A percentile compares a stretch with the other conserved stretches of the same genome.
Conservation (phyloP, 148 eudicot genomes). For the Tetragonia tetragonoides region DNA sequence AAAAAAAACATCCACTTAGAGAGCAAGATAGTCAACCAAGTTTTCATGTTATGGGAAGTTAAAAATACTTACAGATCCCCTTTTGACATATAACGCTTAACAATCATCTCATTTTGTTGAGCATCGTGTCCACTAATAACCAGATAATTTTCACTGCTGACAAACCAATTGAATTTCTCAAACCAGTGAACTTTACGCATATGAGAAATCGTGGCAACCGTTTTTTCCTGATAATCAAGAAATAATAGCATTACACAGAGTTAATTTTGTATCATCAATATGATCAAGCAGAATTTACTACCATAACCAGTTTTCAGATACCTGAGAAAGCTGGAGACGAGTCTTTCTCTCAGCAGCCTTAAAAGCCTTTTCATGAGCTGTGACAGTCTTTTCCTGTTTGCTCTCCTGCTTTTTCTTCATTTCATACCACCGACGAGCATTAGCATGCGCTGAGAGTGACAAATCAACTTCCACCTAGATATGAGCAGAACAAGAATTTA, state of each 20-base stretch:
- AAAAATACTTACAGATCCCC: slow-evolving; percentile 81
- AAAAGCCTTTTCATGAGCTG: slow-evolving; percentile 98
- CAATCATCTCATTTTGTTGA: slow-evolving; percentile 99
- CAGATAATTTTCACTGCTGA: slow-evolving; percentile 96
- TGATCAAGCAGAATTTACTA: background rate
- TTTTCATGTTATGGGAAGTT: background rate
- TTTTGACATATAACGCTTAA: slow-evolving; percentile 95
- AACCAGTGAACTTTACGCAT: slow-evolving; percentile 99
- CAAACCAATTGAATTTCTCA: slow-evolving; percentile 97
- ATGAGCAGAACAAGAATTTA: slow-evolving; percentile 11
- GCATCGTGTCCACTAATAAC: slow-evolving; percentile 98
- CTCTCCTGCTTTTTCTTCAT: slow-evolving; percentile 95
- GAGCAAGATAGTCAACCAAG: background rate
- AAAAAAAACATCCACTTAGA: background rate
- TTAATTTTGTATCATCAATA: background rate
- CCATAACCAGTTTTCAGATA: slow-evolving; percentile 25
- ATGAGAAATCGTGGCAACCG: slow-evolving; percentile 91
- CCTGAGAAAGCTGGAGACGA: slow-evolving; percentile 90
- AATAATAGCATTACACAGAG: background rate
- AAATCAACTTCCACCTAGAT: slow-evolving; percentile 91
- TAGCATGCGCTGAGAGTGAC: slow-evolving; percentile 91
- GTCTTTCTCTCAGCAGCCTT: slow-evolving; percentile 99
- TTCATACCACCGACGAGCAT: slow-evolving; percentile 96
- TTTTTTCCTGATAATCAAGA: slow-evolving; percentile 67
- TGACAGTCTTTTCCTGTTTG: slow-evolving; percentile 89